Evolutionary conservation across 371 early-diverging fungal genomes (phyloP), one percentile per base, ranked within the genome.

Genomic region (Mucor irregularis): DNA sequence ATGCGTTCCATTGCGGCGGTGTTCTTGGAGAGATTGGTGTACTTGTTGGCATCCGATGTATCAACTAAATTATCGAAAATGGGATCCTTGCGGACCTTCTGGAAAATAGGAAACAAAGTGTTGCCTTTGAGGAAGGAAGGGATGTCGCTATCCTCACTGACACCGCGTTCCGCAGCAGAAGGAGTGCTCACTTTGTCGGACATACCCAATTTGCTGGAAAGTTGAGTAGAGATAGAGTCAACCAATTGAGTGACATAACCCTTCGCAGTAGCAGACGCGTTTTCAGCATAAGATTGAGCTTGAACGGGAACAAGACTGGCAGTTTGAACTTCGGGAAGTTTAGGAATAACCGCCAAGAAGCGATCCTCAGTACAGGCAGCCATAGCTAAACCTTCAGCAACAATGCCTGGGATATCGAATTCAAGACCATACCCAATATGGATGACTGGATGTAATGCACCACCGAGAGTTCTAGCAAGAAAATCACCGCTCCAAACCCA

Each of bases 381-480:
- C 79, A 81, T 74, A 2, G 86, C 84, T 34, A 88, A 65, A 0
- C 84, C 88, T 50, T 79, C 83, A 1, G 82, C 84, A 13, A 72
- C 68, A 16, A 78, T 59, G 16, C 78, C 69, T 30, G 76, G 71
- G 35, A 82, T 60, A 24, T 78, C 76, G 66, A 86, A 88, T 53
- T 88, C 88, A 16, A 86, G 52, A 0, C 83, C 86, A 34, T 85
- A 86, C 6, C 86, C 86, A 19, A 86, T 58, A 62, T 85, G 85
- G 47, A 88, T 85, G 2, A 88, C n/a, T 5, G 86, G 84, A 59
- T 86, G 85, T 46, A 69, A 76, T 0, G 76, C 68, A 3, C 84
- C 86, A 42, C 76, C 76, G 19, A 86, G 53, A 0, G 70, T 62
- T 13, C 78, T 61, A 2, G 67, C 64, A 7, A 84, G 38, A 24